phyloP scores from a whole-genome alignment of 805 yeast genomes.

The Gaillardinia entomophila region DNA sequence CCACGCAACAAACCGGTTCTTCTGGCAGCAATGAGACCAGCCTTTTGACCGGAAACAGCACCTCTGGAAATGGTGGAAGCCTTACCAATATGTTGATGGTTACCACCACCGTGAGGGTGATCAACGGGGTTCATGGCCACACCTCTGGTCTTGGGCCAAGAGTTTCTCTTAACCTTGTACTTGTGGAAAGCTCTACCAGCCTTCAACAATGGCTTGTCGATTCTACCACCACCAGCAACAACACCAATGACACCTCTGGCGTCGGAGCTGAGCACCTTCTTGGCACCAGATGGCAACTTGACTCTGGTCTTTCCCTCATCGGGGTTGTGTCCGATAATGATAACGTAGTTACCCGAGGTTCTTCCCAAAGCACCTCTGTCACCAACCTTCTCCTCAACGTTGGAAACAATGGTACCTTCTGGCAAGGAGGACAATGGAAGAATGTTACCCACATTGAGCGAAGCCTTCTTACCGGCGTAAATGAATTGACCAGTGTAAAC shows the following conservation, averaged over 20 bases:
- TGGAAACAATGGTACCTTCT: slow-evolving; percentile 5
- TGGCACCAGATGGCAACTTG: slow-evolving; percentile 7
- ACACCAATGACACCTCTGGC: slow-evolving; percentile 6
- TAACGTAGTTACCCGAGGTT: slow-evolving; percentile 6
- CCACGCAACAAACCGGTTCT: slow-evolving; percentile 36
- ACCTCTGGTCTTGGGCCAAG: slow-evolving; percentile 5
- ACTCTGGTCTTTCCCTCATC: slow-evolving; percentile 6
- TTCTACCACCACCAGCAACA: slow-evolving; percentile 5
- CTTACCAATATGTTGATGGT: slow-evolving; percentile 34
- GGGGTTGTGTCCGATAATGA: slow-evolving; percentile 5
- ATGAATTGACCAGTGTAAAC: slow-evolving; percentile 5
- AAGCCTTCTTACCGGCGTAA: slow-evolving; percentile 5
- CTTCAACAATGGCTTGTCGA: slow-evolving; percentile 7
- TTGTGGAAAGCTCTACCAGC: slow-evolving; percentile 6
- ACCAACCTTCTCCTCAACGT: slow-evolving; percentile 6
- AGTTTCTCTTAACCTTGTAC: slow-evolving; percentile 5
- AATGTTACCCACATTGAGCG: slow-evolving; percentile 4
- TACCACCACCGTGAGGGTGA: slow-evolving; percentile 9
- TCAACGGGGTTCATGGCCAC: slow-evolving; percentile 7
- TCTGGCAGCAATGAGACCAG: slow-evolving; percentile 35
- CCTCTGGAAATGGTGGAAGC: slow-evolving; percentile 37
- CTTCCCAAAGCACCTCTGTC: slow-evolving; percentile 6
- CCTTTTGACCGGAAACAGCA: slow-evolving; percentile 36
- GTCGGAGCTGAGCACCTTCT: slow-evolving; percentile 3
- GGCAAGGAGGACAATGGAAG: slow-evolving; percentile 4